phyloP scores from a whole-genome alignment of 2,329 filamentous ascomycete species.

The Aspergillus alliaceus region DNA sequence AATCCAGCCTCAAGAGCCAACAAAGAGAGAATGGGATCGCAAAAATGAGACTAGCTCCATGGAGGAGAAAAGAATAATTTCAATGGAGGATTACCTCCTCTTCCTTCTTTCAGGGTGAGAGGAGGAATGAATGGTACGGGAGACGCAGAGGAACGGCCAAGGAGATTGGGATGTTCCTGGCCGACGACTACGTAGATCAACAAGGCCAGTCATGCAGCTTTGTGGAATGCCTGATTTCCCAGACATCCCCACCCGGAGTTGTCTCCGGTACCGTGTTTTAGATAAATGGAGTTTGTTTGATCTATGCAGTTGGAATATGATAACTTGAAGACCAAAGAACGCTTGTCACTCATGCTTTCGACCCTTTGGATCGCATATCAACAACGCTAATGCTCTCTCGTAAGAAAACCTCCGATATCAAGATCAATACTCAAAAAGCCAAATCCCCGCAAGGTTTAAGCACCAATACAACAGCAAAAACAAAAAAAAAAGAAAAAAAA shows the following conservation, averaged over 20 bases:
- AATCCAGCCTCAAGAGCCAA: slow-evolving; percentile 13
- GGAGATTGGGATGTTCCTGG: slow-evolving; percentile 8
- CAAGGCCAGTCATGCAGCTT: slow-evolving; percentile 5
- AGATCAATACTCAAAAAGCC: neutral
- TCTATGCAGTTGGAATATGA: neutral
- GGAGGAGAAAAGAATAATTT: slow-evolving; percentile 10
- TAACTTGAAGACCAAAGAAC: neutral
- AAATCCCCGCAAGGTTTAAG: neutral
- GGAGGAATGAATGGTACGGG: neutral
- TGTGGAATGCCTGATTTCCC: slow-evolving; percentile 1
- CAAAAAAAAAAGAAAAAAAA: neutral
- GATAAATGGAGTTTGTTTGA: neutral
- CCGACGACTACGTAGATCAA: slow-evolving; percentile 4
- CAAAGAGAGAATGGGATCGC: slow-evolving; percentile 11
- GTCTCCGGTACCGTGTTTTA: neutral
- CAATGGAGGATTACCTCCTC: slow-evolving; percentile 10
- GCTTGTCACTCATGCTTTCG: neutral
- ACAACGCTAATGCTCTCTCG: neutral
- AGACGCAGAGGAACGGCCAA: slow-evolving; percentile 8
- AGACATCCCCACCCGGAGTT: neutral
- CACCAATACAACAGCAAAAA: neutral
- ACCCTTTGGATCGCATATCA: neutral
- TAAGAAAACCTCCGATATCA: neutral
- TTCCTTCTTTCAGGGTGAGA: neutral
- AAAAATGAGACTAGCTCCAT: slow-evolving; percentile 19